Evolutionary conservation across 1,284 basidiomycete genomes (phyloP), one percentile per base, ranked within the genome.

Genomic region (Nidula niveotomentosa): DNA sequence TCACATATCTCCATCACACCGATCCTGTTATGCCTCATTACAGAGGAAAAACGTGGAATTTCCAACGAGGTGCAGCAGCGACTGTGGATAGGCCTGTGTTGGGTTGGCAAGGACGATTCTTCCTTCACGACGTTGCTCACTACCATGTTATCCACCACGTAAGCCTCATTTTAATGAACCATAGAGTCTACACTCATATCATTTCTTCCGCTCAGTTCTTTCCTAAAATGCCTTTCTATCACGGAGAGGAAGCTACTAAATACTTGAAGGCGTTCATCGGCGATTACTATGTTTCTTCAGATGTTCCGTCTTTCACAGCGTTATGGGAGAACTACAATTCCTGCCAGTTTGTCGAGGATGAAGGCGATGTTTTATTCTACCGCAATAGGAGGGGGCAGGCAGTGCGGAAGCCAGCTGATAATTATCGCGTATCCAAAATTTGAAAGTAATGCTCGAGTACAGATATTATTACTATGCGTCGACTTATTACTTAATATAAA

Each of bases 281-380:
- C 10, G 73, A 80, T 1, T 77, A 84, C 62, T 84, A 84, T 58
- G 69, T 65, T 15, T 75, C 63, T 55, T 80, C 78, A 6, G 71
- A 80, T 34, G 73, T 76, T 53, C 76, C 77, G 18, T 72, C 74
- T 2, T 84, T 84, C 71, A 65, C 71, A 56, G 76, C 80, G 2
- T 72, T 86, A 3, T 85, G 83, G 83, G 70, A 78, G 5, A 81
- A 69, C 54, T 85, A 83, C 63, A 85, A 83, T 62, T 69, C 76
- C 18, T 87, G 81, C 61, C 75, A 86, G 65, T 92, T 88, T 70
- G 85, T 93, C 15, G 39, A 41, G 15, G 39, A 41, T 8, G 39
- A 41, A 17, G 39, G 77, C 34, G 72, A 76, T 35, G 70, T 88
- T 54, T 68, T 85, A 33, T 90, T 90, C 72, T 91, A 83, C 74